These are phyloP conservation scores for Mycena galopus DNA, from an alignment of 768 basidiomycete genomes.

Conservation along the genomic window DNA sequence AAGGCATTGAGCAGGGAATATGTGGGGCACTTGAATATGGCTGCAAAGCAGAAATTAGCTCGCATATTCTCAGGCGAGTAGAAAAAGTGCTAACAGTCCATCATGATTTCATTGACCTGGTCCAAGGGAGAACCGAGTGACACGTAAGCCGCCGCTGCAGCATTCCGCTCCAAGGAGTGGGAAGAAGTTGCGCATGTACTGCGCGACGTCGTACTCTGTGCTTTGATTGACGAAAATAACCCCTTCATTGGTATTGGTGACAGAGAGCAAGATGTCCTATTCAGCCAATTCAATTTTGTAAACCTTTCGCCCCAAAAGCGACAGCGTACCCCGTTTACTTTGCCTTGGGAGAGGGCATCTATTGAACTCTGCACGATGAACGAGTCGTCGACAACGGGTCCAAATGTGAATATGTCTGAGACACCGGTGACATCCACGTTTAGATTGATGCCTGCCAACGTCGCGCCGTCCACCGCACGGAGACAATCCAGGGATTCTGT, in stretches of 20 bases:
- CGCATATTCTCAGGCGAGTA: neutral
- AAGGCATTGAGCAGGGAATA: neutral
- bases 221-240: constrained; percentile 35
- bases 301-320: no score
- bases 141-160: constrained; percentile 32
- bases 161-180: constrained; percentile 25
- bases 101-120: constrained; percentile 37
- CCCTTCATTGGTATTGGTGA: constrained; percentile 44
- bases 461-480: constrained; percentile 6
- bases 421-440: constrained; percentile 35
- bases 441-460: constrained; percentile 39
- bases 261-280: constrained; percentile 36
- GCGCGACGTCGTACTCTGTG: constrained; percentile 21
- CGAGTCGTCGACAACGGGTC: constrained; percentile 47
- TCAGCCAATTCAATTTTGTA: no score
- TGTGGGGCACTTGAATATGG: neutral
- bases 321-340: constrained; percentile 43
- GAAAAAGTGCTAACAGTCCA: constrained; percentile 38
- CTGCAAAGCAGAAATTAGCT: neutral
- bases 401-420: constrained; percentile 38
- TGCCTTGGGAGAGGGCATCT: constrained; percentile 40
- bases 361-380: constrained; percentile 49
- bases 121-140: constrained; percentile 31
- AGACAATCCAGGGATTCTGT: constrained; percentile 3
- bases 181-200: constrained; percentile 40